phyloP scores from a whole-genome alignment of 1,139 yeast species.

The Debaryomyces sp. region DNA sequence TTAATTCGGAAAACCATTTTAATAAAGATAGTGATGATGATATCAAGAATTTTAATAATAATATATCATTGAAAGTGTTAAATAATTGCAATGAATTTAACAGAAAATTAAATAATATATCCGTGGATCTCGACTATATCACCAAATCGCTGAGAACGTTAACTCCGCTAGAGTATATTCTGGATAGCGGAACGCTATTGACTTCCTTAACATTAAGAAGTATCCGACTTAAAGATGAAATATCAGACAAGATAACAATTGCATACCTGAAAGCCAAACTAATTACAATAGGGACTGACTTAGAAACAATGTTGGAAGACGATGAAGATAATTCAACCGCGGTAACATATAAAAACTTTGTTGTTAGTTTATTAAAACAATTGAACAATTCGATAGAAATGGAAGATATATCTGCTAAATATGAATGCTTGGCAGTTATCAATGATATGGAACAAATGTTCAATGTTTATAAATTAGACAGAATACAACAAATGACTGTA shows the following conservation, averaged over 20 bases:
- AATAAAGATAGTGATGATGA: conserved; percentile 26
- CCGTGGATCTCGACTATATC: conserved; percentile 48
- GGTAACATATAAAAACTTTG: conserved; percentile 52
- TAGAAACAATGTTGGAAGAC: conserved; percentile 44
- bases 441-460: conserved; percentile 66
- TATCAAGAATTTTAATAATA: conserved; percentile 47
- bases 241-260: conserved; percentile 53
- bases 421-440: conserved; percentile 62
- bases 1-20: conserved; percentile 47
- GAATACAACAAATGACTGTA: conserved; percentile 22
- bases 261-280: conserved; percentile 59
- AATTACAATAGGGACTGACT: conserved; percentile 56
- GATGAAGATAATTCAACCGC: conserved; percentile 36
- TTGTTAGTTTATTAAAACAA: conserved; percentile 53
- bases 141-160: conserved; percentile 45
- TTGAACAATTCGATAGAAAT: conserved; percentile 51
- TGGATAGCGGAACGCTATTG: conserved; percentile 60
- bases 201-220: conserved; percentile 53
- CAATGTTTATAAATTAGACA: conserved; percentile 48
- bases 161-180: conserved; percentile 50
- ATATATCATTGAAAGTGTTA: conserved; percentile 52
- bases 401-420: conserved; percentile 52
- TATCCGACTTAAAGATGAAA: conserved; percentile 50
- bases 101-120: conserved; percentile 40
- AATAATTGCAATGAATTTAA: conserved; percentile 52